These are phyloP conservation scores for Orychophragmus violaceus DNA, from an alignment of 345 rosid species.

Conservation along the genomic window DNA sequence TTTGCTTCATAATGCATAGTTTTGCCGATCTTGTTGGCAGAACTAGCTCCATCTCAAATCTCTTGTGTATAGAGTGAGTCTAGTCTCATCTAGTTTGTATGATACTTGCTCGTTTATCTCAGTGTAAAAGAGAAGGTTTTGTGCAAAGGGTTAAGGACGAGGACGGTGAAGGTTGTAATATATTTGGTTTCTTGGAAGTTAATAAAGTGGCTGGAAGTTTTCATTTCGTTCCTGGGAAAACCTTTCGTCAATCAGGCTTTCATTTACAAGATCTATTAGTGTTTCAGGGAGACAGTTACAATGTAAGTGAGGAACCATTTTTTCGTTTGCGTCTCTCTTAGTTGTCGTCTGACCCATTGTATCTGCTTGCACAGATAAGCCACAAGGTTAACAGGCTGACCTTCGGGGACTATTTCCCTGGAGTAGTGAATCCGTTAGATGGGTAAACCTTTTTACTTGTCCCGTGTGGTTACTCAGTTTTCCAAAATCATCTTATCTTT, in stretches of 20 bases:
- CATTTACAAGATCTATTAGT: conserved; percentile 53
- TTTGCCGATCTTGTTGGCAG: neutral
- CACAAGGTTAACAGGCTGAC: conserved; percentile 61
- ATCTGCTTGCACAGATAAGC: conserved; percentile 44
- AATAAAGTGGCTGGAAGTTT: conserved; percentile 83
- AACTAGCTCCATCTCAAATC: neutral
- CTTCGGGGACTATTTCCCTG: conserved; percentile 74
- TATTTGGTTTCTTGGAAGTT: conserved; percentile 68
- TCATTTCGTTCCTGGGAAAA: conserved; percentile 70
- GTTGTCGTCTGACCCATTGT: neutral
- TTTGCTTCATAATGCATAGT: neutral
- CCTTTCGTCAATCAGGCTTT: conserved; percentile 58
- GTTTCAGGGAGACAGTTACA: conserved; percentile 50
- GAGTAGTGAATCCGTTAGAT: conserved; percentile 73
- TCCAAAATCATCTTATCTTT: neutral
- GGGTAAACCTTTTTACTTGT: conserved; percentile 36
- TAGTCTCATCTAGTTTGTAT: neutral
- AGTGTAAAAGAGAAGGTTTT: conserved; percentile 85
- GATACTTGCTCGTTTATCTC: neutral
- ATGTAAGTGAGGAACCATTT: conserved; percentile 40
- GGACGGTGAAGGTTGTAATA: conserved; percentile 82
- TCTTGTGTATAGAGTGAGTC: neutral
- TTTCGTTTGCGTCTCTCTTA: neutral
- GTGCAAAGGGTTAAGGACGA: conserved; percentile 64
- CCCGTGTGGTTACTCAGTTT: neutral